These are phyloP conservation scores for Arthrocladium fulminans DNA, from an alignment of 2,329 filamentous ascomycete species.

Conservation along the genomic window DNA sequence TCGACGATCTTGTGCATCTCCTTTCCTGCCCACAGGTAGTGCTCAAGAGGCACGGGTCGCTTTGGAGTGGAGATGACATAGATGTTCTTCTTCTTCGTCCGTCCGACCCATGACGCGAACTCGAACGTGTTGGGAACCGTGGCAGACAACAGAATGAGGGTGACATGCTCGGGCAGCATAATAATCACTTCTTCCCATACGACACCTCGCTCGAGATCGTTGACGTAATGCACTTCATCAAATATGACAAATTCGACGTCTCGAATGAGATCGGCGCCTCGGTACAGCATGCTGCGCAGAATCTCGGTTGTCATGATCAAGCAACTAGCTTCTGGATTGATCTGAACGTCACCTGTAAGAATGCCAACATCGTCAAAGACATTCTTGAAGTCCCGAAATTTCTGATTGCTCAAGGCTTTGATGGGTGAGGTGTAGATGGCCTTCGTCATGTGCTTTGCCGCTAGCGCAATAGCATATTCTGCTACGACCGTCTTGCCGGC, in stretches of 20 bases:
- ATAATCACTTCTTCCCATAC: slow-evolving; percentile 99
- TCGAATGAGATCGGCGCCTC: slow-evolving; percentile 87
- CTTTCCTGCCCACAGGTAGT: slow-evolving; percentile 93
- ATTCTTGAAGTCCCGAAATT: slow-evolving; percentile 87
- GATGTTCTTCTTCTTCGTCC: slow-evolving; percentile 97
- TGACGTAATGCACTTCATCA: slow-evolving; percentile 98
- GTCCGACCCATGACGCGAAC: slow-evolving; percentile 95
- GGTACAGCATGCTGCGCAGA: slow-evolving; percentile 92
- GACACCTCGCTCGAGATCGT: slow-evolving; percentile 88
- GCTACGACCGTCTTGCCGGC: slow-evolving; percentile 97
- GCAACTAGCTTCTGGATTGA: slow-evolving; percentile 93
- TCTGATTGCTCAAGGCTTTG: slow-evolving; percentile 96
- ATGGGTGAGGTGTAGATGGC: slow-evolving; percentile 98
- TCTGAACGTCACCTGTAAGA: slow-evolving; percentile 93
- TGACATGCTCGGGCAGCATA: slow-evolving; percentile 96
- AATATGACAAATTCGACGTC: slow-evolving; percentile 99
- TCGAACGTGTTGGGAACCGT: slow-evolving; percentile 97
- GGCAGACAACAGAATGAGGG: slow-evolving; percentile 85
- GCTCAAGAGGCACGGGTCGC: slow-evolving; percentile 85
- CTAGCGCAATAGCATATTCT: slow-evolving; percentile 92
- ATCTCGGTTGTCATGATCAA: slow-evolving; percentile 99
- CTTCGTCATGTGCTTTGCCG: slow-evolving; percentile 98
- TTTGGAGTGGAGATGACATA: slow-evolving; percentile 98
- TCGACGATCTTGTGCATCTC: slow-evolving; percentile 91
- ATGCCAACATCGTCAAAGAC: slow-evolving; percentile 95